Evolutionary conservation across 1,139 yeast genomes (phyloP).

Genomic region (Barnettozyma hawaiiensis): DNA sequence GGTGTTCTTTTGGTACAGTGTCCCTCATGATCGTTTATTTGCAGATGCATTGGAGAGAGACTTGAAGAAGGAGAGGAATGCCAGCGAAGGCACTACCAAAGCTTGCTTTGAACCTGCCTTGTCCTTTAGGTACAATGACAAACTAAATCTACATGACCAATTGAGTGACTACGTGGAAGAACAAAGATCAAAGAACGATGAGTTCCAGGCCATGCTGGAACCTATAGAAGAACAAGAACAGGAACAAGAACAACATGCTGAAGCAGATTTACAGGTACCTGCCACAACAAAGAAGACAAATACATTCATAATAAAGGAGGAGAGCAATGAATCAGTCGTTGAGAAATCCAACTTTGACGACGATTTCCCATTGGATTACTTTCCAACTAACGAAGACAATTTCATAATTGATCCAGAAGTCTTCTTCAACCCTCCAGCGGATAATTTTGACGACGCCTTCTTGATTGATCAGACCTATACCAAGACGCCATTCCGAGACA

Average conservation of each 20-base stretch:
- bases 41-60: slow-evolving; percentile 94
- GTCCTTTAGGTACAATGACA: slow-evolving; percentile 46
- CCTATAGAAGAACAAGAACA: not conserved
- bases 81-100: slow-evolving; percentile 55
- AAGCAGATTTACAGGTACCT: slow-evolving; percentile 6
- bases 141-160: slow-evolving; percentile 41
- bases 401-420: slow-evolving; percentile 22
- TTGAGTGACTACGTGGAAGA: slow-evolving; percentile 41
- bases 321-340: slow-evolving; percentile 18
- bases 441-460: slow-evolving; percentile 38
- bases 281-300: slow-evolving; percentile 9
- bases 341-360: slow-evolving; percentile 38
- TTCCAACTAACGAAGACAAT: slow-evolving; percentile 31
- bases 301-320: slow-evolving; percentile 21
- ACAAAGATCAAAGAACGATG: slow-evolving; percentile 25
- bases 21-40: slow-evolving; percentile 88
- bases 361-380: slow-evolving; percentile 67
- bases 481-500: slow-evolving; percentile 25
- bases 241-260: not conserved
- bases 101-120: slow-evolving; percentile 58
- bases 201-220: not conserved
- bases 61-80: slow-evolving; percentile 63
- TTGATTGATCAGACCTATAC: slow-evolving; percentile 47
- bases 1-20: slow-evolving; percentile 95
- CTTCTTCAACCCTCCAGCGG: slow-evolving; percentile 27